Evolutionary conservation across 805 yeast genomes (phyloP), one percentile per base, ranked within the genome.

Genomic region (Blastobotrys attinorum): DNA sequence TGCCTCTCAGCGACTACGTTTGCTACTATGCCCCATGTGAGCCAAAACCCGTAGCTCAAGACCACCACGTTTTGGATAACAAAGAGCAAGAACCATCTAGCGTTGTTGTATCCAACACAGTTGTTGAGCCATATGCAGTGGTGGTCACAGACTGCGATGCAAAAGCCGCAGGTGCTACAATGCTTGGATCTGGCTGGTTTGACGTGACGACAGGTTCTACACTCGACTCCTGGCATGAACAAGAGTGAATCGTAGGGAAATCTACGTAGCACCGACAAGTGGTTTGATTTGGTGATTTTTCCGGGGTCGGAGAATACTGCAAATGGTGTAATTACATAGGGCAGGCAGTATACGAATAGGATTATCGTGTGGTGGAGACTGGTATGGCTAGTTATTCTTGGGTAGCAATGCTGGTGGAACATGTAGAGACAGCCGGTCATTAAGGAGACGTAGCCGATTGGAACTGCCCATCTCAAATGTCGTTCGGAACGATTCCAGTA

Each of bases 121-220:
- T 75, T 77, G 59, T 77, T 77, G 46, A 77, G 61, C 80, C 81
- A 78, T 13, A 77, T 55, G 54, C 83, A 78, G 59, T 78, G 83
- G 54, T 78, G 83, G 58, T 78, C 83, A 49, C 61, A 67, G 48
- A 71, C 51, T 32, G 69, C 62, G 2, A 72, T 60, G 53, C 83
- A 78, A 18, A 55, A 44, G 33, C 65, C 59, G 55, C 83, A 78
- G 10, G 62, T 61, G 10, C 73, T 62, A 57, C 83, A 79, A 56
- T 78, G 83, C 56, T 77, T 78, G 11, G 79, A 72, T 22, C 83
- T 59, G 2, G 83, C 83, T 0, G 83, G 83, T 41, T 60, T 76
- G 59, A 46, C 56, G 36, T 52, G 55, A 40, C 51, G 52, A 47
- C 83, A 78, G 0, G 82, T 78, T 13, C 60, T 27, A 55, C 83